Base-by-base conservation (phyloP, 2,329 filamentous ascomycete genomes). In the Ophiocordyceps camponoti-saundersi region DNA sequence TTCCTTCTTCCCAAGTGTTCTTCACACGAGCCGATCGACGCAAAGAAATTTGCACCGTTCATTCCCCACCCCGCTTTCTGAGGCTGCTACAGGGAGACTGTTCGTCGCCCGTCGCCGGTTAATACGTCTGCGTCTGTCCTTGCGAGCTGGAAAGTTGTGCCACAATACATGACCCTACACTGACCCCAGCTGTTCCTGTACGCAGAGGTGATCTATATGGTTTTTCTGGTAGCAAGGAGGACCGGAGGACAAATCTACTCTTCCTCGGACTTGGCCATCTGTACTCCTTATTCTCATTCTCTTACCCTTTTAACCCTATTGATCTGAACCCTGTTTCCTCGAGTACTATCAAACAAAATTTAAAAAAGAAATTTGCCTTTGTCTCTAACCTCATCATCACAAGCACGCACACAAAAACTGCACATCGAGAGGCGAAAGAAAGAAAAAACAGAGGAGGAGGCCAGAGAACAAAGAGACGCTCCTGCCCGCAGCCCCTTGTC, bases 341-440 rank as follows among this genome's bases (percentile, higher is more conserved):
- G 62, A 63, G 57, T 64, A 68, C 66, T 71, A 71, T 71, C 67
- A 71, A 40, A 40, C n/a, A 40, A 40, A 62, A 72, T 72, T 72
- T 72, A 66, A 72, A 65, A 69, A 66, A 18, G 11, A 18, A 29
- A 29, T 64, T 63, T 60, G 57, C 57, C 51, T 60, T n/a, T 58
- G 52, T 52, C 55, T 53, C 58, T 63, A 56, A 59, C 57, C 58
- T 63, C 56, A 63, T 5, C 55, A 62, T 20, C n/a, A 18, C n/a
- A 56, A 30, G 36, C 59, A 62, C 59, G 18, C 36, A 20, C 61
- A 51, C 53, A 59, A 59, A 62, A 64, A 64, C 63, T 58, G 55
- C 60, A 61, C 60, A 54, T 47, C 51, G 57, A 51, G 47, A 53
- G 57, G 59, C 47, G 55, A 53, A 55, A 49, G 53, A 45, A 50